These are phyloP conservation scores for Chlamydomonas sphaeroides DNA, from an alignment of 139 green algal genomes.

Conservation along the genomic window DNA sequence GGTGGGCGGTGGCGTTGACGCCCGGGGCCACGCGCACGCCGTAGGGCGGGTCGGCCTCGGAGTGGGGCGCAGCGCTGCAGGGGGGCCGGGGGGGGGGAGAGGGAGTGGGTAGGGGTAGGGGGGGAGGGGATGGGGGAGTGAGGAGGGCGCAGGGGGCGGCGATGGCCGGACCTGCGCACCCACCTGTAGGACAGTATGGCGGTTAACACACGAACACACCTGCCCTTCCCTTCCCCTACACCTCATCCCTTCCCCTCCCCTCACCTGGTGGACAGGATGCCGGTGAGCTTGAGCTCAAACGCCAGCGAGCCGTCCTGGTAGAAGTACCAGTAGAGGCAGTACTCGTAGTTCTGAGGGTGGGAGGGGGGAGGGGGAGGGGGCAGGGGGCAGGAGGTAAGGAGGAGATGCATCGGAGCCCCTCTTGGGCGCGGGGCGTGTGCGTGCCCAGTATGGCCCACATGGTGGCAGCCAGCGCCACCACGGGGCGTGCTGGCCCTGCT, in stretches of 20 bases:
- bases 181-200: too few species aligned
- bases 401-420: too few species aligned
- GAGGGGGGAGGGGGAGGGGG: too few species aligned
- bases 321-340: constrained; percentile 81
- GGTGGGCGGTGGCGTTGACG: constrained; percentile 81
- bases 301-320: constrained; percentile 82
- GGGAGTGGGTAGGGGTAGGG: not conserved
- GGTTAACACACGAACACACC: too few species aligned
- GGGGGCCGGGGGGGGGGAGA: not conserved
- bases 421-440: too few species aligned
- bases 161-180: too few species aligned
- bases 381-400: too few species aligned
- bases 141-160: not conserved
- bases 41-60: constrained; percentile 57
- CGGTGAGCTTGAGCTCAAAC: constrained; percentile 90
- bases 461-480: too few species aligned
- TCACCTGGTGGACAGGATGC: constrained; percentile 76
- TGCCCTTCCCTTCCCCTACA: not conserved
- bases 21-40: constrained; percentile 76
- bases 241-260: not conserved
- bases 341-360: constrained; percentile 79
- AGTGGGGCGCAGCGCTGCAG: constrained; percentile 9
- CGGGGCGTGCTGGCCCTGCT: too few species aligned
- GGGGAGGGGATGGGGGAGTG: too few species aligned
- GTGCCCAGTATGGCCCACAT: too few species aligned